These are phyloP conservation scores for Chenopodium formosanum DNA, from an alignment of 148 eudicot species.

Conservation along the genomic window DNA sequence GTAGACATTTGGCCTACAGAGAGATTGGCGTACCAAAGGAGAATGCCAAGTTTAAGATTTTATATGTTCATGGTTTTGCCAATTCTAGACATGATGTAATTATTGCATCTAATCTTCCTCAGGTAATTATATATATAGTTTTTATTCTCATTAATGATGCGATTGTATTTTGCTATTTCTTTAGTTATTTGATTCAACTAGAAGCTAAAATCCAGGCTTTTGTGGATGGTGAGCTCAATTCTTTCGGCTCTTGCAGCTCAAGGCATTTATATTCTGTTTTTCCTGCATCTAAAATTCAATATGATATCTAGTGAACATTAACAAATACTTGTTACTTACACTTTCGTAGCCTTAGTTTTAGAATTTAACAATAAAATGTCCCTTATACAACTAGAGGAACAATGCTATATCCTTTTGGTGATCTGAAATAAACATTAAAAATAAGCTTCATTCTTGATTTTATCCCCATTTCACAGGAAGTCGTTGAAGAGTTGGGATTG, in stretches of 20 bases:
- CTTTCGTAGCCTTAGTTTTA: no score
- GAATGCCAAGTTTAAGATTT: slow-evolving; percentile 43
- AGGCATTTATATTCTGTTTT: no score
- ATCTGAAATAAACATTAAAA: not conserved
- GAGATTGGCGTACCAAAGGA: slow-evolving; percentile 59
- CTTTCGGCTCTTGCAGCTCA: no score
- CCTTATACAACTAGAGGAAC: not conserved
- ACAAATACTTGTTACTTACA: no score
- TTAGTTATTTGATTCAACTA: no score
- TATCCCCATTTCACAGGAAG: not conserved
- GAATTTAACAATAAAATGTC: no score
- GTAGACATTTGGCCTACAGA: slow-evolving; percentile 59
- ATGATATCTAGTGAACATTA: no score
- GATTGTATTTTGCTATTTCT: not conserved
- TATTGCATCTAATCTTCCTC: slow-evolving; percentile 19
- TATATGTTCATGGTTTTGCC: slow-evolving; percentile 51
- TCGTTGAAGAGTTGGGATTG: not conserved
- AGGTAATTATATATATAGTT: slow-evolving; percentile 13
- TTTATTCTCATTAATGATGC: not conserved
- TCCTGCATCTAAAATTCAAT: no score
- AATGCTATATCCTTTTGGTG: not conserved
- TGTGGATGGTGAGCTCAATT: no score
- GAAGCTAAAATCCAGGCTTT: no score
- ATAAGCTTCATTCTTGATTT: not conserved
- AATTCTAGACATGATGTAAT: slow-evolving; percentile 35